Conservation (phyloP, 768 basidiomycete species). For the Boletus tomentosulus region DNA sequence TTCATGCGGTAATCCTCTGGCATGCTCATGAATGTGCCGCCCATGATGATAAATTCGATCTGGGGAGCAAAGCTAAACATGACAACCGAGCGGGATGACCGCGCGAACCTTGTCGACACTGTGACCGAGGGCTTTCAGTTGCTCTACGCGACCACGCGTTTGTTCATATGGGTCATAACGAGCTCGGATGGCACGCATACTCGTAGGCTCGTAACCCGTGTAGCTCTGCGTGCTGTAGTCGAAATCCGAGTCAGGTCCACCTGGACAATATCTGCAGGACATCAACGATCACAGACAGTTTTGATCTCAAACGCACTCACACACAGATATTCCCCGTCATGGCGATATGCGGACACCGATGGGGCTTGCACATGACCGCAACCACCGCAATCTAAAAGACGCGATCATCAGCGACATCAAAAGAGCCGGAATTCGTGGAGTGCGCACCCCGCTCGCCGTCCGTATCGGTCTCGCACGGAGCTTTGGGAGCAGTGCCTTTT, state of each 20-base stretch:
- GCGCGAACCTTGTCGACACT: conserved; percentile 85
- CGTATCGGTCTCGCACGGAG: conserved; percentile 91
- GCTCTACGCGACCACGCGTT: conserved; percentile 91
- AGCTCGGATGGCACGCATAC: conserved; percentile 97
- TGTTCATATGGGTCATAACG: conserved; percentile 98
- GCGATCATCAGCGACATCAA: background rate
- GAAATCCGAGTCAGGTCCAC: conserved; percentile 98
- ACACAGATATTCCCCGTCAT: conserved; percentile 99
- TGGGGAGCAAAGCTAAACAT: conserved; percentile 21
- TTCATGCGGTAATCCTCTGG: conserved; percentile 92
- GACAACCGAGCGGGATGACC: conserved; percentile 1
- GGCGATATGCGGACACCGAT: conserved; percentile 98
- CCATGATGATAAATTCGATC: conserved; percentile 95
- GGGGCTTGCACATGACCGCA: conserved; percentile 99
- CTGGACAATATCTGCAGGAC: conserved; percentile 81
- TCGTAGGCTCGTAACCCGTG: conserved; percentile 94
- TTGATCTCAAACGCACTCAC: conserved; percentile 40
- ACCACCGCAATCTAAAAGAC: conserved; percentile 85
- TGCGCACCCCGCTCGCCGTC: conserved; percentile 88
- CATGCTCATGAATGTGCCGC: conserved; percentile 99
- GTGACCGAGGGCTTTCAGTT: conserved; percentile 92
- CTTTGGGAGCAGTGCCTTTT: conserved; percentile 84
- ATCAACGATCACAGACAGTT: conserved; percentile 4
- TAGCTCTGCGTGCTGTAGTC: conserved; percentile 98
- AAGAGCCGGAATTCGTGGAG: background rate